phyloP scores from a whole-genome alignment of 257 asterid genomes.

The Nicotiana tabacum region DNA sequence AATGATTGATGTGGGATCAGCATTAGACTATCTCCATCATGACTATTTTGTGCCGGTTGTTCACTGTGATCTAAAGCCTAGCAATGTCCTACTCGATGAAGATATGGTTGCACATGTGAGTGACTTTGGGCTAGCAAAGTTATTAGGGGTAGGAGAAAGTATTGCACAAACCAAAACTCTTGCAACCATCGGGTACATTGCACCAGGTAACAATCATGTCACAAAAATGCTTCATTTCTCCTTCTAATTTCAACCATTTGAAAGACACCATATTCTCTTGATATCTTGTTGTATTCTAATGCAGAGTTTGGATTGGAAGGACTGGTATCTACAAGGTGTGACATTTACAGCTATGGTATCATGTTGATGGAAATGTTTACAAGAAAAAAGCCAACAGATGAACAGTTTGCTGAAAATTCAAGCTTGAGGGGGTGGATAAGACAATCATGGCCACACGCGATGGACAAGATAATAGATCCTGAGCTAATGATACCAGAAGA shows the following conservation, averaged over 20 bases:
- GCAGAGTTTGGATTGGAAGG: constrained; percentile 49
- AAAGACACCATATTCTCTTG: background rate
- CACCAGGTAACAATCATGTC: constrained; percentile 19
- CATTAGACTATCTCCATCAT: constrained; percentile 25
- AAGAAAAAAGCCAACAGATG: constrained; percentile 30
- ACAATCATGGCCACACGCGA: background rate
- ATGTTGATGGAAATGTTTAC: constrained; percentile 42
- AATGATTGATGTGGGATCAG: constrained; percentile 21
- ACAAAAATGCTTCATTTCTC: background rate
- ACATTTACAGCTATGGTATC: constrained; percentile 38
- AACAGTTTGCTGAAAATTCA: constrained; percentile 18
- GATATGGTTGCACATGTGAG: constrained; percentile 25
- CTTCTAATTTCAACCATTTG: background rate
- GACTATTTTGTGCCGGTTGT: constrained; percentile 15
- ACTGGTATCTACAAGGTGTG: constrained; percentile 33
- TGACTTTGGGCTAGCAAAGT: constrained; percentile 27
- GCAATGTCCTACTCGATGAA: constrained; percentile 21
- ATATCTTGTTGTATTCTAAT: background rate
- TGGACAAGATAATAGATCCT: constrained; percentile 20
- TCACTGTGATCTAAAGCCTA: constrained; percentile 29
- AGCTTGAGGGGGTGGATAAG: constrained; percentile 33
- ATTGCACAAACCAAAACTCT: constrained; percentile 18
- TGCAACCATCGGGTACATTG: constrained; percentile 25
- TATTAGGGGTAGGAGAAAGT: background rate
- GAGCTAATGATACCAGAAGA: constrained; percentile 13